Evolutionary conservation across 208 protist species (phyloP).

Genomic region (Trypanosoma platydactyli): DNA sequence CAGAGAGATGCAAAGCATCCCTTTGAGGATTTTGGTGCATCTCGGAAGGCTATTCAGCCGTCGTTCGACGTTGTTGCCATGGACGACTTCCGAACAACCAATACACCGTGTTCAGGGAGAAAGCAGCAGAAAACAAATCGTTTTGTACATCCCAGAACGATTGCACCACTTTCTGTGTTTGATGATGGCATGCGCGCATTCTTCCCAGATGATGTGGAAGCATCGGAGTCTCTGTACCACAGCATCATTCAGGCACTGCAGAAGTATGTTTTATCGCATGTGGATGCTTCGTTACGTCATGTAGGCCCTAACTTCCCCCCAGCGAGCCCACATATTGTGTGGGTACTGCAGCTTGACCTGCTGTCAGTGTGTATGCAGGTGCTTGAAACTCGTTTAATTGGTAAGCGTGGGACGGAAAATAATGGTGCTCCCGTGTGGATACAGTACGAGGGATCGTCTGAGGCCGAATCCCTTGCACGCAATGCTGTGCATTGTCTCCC

Average conservation of each 20-base stretch:
- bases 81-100: conserved; percentile 36
- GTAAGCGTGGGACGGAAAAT: conserved; percentile 10
- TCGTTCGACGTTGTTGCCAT: conserved; percentile 48
- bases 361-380: conserved; percentile 58
- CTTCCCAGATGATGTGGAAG: conserved; percentile 30
- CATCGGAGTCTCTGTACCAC: conserved; percentile 49
- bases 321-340: conserved; percentile 53
- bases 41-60: conserved; percentile 19
- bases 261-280: conserved; percentile 71
- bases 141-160: background rate
- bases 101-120: background rate
- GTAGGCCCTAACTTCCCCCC: conserved; percentile 21
- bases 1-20: conserved; percentile 13
- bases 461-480: conserved; percentile 48
- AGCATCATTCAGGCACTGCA: conserved; percentile 45
- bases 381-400: conserved; percentile 36
- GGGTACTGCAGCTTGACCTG: conserved; percentile 71
- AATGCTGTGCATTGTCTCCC: conserved; percentile 85
- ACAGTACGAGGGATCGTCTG: conserved; percentile 59
- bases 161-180: conserved; percentile 34
- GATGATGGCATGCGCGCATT: conserved; percentile 53
- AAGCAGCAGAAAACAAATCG: background rate
- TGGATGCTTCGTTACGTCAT: conserved; percentile 26
- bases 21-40: conserved; percentile 7
- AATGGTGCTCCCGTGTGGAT: conserved; percentile 43